Percentiles rank a stretch among this genome's conserved stretches.
These are phyloP conservation scores for Colletotrichum trifolii DNA, from an alignment of 2,329 filamentous ascomycete genomes.

Conservation along the genomic window DNA sequence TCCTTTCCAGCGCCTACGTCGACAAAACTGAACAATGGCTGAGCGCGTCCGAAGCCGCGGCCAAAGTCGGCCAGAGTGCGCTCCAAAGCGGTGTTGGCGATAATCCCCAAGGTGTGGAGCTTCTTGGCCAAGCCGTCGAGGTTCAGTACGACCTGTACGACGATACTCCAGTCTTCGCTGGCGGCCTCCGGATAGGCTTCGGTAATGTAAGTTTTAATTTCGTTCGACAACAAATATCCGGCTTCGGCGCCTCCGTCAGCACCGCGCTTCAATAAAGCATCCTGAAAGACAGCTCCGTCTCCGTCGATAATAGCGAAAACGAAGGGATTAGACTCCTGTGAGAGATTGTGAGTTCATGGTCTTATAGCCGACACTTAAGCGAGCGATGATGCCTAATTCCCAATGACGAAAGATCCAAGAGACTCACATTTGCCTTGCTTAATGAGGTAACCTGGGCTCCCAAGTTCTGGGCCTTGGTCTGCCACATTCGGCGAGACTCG, in stretches of 20 bases:
- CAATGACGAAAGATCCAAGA: background rate
- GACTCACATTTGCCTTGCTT: slow-evolving; percentile 34
- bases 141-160: slow-evolving; percentile 48
- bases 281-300: slow-evolving; percentile 48
- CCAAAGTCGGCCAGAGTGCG: slow-evolving; percentile 44
- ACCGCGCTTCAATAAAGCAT: slow-evolving; percentile 45
- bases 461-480: slow-evolving; percentile 33
- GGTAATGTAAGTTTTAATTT: slow-evolving; percentile 41
- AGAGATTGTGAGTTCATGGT: background rate
- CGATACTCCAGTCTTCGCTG: slow-evolving; percentile 46
- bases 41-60: slow-evolving; percentile 47
- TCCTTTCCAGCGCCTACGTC: slow-evolving; percentile 50
- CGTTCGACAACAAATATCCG: slow-evolving; percentile 42
- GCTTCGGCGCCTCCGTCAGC: slow-evolving; percentile 47
- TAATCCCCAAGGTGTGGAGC: slow-evolving; percentile 42
- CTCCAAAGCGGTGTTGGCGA: slow-evolving; percentile 38
- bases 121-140: slow-evolving; percentile 46
- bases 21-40: slow-evolving; percentile 48
- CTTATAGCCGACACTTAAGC: background rate
- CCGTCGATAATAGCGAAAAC: slow-evolving; percentile 50
- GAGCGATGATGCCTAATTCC: background rate
- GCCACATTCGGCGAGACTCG: slow-evolving; percentile 39
- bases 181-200: slow-evolving; percentile 40
- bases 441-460: slow-evolving; percentile 24
- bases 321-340: slow-evolving; percentile 46